Conservation (phyloP, 1,284 basidiomycete genomes). For the Laetiporus sulphureus region DNA sequence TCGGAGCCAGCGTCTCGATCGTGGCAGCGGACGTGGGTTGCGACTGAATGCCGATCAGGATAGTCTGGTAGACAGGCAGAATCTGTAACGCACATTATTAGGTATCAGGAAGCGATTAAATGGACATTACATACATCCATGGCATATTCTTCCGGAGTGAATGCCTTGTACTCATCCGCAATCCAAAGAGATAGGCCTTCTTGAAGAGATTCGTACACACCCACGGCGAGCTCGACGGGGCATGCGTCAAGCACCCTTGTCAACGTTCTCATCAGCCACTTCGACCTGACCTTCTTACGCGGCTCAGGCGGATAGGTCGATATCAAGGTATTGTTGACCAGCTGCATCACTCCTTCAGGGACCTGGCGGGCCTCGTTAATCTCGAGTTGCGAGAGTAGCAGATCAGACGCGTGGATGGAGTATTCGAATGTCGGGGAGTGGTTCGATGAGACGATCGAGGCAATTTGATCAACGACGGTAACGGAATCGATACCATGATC, state of each 20-base stretch:
- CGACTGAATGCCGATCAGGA: constrained; percentile 40
- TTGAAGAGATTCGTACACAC: constrained; percentile 40
- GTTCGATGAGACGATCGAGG: constrained; percentile 37
- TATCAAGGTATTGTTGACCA: constrained; percentile 50
- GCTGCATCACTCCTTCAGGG: constrained; percentile 41
- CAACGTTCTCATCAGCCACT: constrained; percentile 58
- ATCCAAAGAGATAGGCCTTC: constrained; percentile 60
- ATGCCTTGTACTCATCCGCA: constrained; percentile 44
- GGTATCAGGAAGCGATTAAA: too few relatives aligned
- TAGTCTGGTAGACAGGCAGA: constrained; percentile 51
- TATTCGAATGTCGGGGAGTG: constrained; percentile 36
- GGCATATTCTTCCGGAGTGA: constrained; percentile 46
- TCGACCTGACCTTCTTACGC: constrained; percentile 40
- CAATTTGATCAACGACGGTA: constrained; percentile 48
- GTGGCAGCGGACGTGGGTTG: constrained; percentile 32
- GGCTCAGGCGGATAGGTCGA: constrained; percentile 63
- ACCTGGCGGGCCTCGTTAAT: constrained; percentile 40
- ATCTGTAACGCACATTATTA: constrained; percentile 39
- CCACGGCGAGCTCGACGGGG: constrained; percentile 37
- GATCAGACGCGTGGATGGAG: constrained; percentile 47
- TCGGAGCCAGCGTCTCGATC: constrained; percentile 37
- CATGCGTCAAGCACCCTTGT: constrained; percentile 46
- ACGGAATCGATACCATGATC: constrained; percentile 51
- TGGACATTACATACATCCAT: constrained; percentile 41
- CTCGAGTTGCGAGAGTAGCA: constrained; percentile 50